Conservation (phyloP, 768 basidiomycete species). For the Basidioascus undulatus region DNA sequence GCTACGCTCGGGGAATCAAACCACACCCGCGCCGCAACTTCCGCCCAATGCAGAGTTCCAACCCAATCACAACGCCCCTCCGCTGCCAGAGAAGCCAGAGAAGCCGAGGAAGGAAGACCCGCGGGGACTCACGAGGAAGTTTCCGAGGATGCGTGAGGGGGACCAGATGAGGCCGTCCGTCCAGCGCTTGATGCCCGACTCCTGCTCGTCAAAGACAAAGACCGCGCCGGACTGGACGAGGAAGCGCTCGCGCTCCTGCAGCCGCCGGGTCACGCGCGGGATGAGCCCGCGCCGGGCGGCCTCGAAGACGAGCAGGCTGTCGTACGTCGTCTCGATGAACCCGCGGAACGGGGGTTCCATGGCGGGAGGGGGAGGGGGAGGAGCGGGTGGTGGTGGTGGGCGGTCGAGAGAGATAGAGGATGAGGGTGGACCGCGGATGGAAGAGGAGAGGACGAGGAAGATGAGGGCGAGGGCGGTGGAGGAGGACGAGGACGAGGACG, state of each 20-base stretch:
- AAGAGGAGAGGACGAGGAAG: no score
- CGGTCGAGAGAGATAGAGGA: neutral
- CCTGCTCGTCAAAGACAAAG: constrained; percentile 92
- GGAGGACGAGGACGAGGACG: no score
- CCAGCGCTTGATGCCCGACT: constrained; percentile 89
- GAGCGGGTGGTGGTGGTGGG: neutral
- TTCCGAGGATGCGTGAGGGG: constrained; percentile 73
- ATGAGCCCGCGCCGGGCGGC: constrained; percentile 74
- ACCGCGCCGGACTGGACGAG: constrained; percentile 86
- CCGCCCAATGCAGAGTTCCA: no score
- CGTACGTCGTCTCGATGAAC: constrained; percentile 84
- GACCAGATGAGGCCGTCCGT: constrained; percentile 96
- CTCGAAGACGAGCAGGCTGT: constrained; percentile 89
- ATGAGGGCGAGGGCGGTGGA: no score
- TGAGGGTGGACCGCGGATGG: no score
- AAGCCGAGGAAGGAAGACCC: neutral
- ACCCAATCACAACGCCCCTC: no score
- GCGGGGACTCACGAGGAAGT: constrained; percentile 47
- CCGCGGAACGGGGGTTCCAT: constrained; percentile 74
- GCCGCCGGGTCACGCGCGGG: constrained; percentile 68
- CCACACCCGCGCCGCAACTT: no score
- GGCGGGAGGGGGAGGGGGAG: neutral
- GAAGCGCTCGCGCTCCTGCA: constrained; percentile 73
- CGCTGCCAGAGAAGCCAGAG: no score
- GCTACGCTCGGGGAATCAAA: no score